phyloP scores from a whole-genome alignment of 768 basidiomycete genomes.

The Lactifluus echinatus region DNA sequence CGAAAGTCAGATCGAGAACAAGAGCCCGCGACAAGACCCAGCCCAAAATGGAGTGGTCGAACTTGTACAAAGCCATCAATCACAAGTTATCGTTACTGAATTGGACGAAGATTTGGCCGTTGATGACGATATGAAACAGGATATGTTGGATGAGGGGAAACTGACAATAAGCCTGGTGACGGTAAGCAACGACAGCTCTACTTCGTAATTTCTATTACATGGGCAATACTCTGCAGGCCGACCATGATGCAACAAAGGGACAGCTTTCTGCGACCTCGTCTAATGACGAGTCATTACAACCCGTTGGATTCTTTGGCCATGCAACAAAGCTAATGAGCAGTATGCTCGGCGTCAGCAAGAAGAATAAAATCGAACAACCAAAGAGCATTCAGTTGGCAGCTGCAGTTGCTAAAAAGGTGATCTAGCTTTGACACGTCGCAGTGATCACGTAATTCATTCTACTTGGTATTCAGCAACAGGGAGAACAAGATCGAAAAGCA shows the following conservation, averaged over 20 bases:
- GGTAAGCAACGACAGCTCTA: slow-evolving; percentile 27
- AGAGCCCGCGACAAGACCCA: slow-evolving; percentile 8
- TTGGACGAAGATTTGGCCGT: slow-evolving; percentile 28
- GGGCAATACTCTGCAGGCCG: background rate
- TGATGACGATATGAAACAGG: slow-evolving; percentile 34
- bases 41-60: slow-evolving; percentile 11
- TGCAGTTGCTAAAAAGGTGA: slow-evolving; percentile 82
- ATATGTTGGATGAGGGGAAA: slow-evolving; percentile 33
- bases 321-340: slow-evolving; percentile 61
- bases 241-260: slow-evolving; percentile 31
- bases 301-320: slow-evolving; percentile 57
- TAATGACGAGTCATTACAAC: slow-evolving; percentile 26
- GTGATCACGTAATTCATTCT: background rate
- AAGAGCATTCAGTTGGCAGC: slow-evolving; percentile 81
- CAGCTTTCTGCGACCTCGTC: slow-evolving; percentile 48
- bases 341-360: slow-evolving; percentile 59
- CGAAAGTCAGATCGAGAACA: slow-evolving; percentile 37
- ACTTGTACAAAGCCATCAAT: background rate
- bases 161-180: slow-evolving; percentile 34
- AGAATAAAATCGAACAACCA: slow-evolving; percentile 56
- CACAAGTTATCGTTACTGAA: slow-evolving; percentile 16
- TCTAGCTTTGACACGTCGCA: slow-evolving; percentile 16
- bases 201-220: background rate
- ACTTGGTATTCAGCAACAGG: slow-evolving; percentile 61
- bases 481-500: slow-evolving; percentile 74